phyloP scores from a whole-genome alignment of 2,329 filamentous ascomycete species.

The Dactylella cylindrospora region DNA sequence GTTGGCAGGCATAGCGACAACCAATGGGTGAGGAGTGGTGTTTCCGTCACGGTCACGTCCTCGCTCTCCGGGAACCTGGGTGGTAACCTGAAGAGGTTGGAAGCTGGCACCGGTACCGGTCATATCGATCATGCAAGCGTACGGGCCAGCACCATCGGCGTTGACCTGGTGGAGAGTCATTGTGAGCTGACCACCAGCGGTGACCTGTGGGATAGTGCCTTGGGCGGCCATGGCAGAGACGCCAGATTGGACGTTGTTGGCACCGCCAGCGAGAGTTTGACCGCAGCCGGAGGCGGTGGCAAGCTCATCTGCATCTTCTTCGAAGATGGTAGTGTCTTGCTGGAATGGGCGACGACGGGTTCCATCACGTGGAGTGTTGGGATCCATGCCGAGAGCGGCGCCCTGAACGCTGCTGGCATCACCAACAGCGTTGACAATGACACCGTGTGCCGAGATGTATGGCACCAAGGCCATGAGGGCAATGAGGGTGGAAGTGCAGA shows the following conservation, averaged over 20 bases:
- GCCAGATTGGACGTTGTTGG: conserved; percentile 56
- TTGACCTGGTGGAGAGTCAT: conserved; percentile 61
- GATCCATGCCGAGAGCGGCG: conserved; percentile 57
- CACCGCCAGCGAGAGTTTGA: conserved; percentile 61
- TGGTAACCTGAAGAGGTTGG: conserved; percentile 54
- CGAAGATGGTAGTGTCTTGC: conserved; percentile 65
- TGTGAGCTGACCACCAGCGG: conserved; percentile 55
- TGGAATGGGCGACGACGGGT: conserved; percentile 65
- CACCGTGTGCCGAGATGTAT: conserved; percentile 64
- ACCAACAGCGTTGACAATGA: conserved; percentile 62
- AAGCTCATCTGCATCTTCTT: too few species aligned
- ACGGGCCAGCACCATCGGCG: conserved; percentile 61
- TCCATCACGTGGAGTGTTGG: conserved; percentile 63
- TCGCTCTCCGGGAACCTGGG: conserved; percentile 64
- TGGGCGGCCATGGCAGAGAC: conserved; percentile 15
- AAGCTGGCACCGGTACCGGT: conserved; percentile 54
- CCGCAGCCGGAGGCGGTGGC: conserved; percentile 57
- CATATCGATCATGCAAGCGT: conserved; percentile 59
- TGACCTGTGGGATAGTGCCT: conserved; percentile 56
- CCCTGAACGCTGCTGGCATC: conserved; percentile 59
- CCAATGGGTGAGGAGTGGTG: background rate
- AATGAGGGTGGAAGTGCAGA: conserved; percentile 52
- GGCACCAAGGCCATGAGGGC: conserved; percentile 59
- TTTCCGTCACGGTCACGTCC: conserved; percentile 46
- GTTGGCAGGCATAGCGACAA: conserved; percentile 15